Conservation (phyloP, 2,329 filamentous ascomycete species). For the Beauveria sp. region DNA sequence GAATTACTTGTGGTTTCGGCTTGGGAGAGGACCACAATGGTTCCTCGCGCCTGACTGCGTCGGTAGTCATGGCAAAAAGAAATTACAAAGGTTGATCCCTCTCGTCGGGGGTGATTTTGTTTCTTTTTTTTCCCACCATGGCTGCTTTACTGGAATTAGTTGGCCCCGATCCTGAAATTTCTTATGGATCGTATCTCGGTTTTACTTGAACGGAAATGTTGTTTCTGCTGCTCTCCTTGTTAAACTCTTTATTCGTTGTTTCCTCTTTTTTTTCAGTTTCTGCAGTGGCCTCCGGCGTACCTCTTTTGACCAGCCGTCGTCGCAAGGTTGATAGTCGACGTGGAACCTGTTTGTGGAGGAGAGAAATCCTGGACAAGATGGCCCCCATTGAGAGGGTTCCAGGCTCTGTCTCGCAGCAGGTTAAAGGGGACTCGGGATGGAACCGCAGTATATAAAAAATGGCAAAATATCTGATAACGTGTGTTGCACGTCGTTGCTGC, state of each 20-base stretch:
- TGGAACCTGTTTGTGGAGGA: constrained; percentile 13
- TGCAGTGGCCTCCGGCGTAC: constrained; percentile 12
- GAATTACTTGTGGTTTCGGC: constrained; percentile 5
- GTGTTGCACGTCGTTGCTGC: not conserved
- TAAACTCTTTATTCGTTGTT: constrained; percentile 7
- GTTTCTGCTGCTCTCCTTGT: constrained; percentile 16
- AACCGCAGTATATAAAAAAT: constrained; percentile 14
- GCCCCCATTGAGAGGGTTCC: constrained; percentile 8
- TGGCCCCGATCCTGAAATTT: constrained; percentile 4
- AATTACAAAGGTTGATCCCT: not conserved
- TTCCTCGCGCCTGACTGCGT: constrained; percentile 5
- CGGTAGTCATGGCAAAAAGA: constrained; percentile 3
- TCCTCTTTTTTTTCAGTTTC: constrained; percentile 14
- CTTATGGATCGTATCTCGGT: constrained; percentile 9
- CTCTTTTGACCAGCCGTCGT: constrained; percentile 6
- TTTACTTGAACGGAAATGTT: constrained; percentile 23
- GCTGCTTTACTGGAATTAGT: constrained; percentile 11
- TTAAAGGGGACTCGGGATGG: constrained; percentile 11
- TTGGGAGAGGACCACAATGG: constrained; percentile 3
- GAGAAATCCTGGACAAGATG: not conserved
- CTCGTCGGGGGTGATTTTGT: constrained; percentile 26
- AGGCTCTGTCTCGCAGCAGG: constrained; percentile 7
- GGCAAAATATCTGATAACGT: constrained; percentile 10
- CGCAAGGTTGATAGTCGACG: constrained; percentile 10
- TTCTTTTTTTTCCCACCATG: constrained; percentile 8